Percentiles rank a stretch among this genome's conserved stretches.
These are phyloP conservation scores for Biscogniauxia marginata DNA, from an alignment of 2,329 filamentous ascomycete genomes.

Conservation along the genomic window DNA sequence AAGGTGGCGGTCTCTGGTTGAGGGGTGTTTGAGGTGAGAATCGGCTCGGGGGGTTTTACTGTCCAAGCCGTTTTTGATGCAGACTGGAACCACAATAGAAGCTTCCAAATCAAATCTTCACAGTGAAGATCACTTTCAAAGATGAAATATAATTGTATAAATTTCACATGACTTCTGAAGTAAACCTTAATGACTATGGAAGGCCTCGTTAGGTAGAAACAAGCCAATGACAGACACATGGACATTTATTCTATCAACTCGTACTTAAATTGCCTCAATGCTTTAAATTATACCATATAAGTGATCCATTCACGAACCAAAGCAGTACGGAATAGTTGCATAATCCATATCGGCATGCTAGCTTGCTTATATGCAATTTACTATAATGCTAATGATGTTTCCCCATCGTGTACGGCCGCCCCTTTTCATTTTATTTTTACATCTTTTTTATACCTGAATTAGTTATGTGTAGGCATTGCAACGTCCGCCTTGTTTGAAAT, in stretches of 20 bases:
- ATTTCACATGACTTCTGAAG: too few relatives aligned
- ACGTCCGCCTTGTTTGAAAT: conserved; percentile 82
- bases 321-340: background rate
- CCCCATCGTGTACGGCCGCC: too few relatives aligned
- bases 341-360: background rate
- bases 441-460: background rate
- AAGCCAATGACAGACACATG: too few relatives aligned
- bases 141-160: too few relatives aligned
- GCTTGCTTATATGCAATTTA: background rate
- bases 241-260: too few relatives aligned
- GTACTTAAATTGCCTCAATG: too few relatives aligned
- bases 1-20: background rate
- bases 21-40: background rate
- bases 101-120: background rate
- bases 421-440: too few relatives aligned
- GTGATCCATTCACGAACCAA: background rate
- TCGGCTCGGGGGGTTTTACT: background rate
- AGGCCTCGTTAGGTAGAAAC: too few relatives aligned
- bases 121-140: background rate
- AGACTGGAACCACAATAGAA: background rate
- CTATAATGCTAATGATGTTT: background rate
- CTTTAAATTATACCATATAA: background rate
- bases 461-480: conserved; percentile 70
- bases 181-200: too few relatives aligned
- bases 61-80: background rate